Percentiles rank a stretch among this genome's conserved stretches.
Evolutionary conservation across 176 grass and related monocot genomes (phyloP).

Genomic region (Oryza brachyantha): DNA sequence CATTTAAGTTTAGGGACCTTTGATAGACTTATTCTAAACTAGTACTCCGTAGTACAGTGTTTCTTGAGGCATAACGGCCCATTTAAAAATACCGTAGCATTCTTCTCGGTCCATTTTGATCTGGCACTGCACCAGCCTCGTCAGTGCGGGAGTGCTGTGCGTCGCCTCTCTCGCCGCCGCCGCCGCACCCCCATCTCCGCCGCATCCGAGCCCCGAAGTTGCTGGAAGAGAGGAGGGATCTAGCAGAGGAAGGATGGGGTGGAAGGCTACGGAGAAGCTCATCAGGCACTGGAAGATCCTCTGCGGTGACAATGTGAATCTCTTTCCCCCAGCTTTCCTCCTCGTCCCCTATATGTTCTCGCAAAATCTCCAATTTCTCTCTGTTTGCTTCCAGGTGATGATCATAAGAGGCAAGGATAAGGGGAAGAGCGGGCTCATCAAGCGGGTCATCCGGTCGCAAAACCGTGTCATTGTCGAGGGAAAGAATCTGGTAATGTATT

Average conservation of each 20-base stretch:
- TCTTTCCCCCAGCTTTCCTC: background rate
- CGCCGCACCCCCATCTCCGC: background rate
- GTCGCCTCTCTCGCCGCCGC: background rate
- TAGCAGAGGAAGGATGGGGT: slow-evolving; percentile 55
- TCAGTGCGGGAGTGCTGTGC: slow-evolving; percentile 6
- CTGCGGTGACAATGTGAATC: slow-evolving; percentile 73
- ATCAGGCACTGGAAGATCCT: slow-evolving; percentile 87
- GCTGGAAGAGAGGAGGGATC: background rate
- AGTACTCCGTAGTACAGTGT: no score
- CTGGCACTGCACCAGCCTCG: background rate
- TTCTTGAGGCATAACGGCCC: no score
- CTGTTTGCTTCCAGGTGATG: slow-evolving; percentile 55
- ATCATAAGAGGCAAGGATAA: slow-evolving; percentile 94
- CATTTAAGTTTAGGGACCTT: no score
- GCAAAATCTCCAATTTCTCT: background rate
- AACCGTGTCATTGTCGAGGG: slow-evolving; percentile 93
- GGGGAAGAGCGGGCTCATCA: slow-evolving; percentile 76
- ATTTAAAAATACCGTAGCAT: no score
- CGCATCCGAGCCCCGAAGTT: background rate
- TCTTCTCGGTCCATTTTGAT: background rate
- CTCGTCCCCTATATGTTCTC: background rate
- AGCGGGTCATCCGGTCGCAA: slow-evolving; percentile 88
- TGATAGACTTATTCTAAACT: no score
- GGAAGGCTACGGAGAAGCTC: slow-evolving; percentile 86
- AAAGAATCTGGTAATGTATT: slow-evolving; percentile 74